A percentile compares a stretch with the other conserved stretches of the same genome.
These are phyloP conservation scores for Backusella australiensis DNA, from an alignment of 192 early-diverging fungal species.

Conservation along the genomic window DNA sequence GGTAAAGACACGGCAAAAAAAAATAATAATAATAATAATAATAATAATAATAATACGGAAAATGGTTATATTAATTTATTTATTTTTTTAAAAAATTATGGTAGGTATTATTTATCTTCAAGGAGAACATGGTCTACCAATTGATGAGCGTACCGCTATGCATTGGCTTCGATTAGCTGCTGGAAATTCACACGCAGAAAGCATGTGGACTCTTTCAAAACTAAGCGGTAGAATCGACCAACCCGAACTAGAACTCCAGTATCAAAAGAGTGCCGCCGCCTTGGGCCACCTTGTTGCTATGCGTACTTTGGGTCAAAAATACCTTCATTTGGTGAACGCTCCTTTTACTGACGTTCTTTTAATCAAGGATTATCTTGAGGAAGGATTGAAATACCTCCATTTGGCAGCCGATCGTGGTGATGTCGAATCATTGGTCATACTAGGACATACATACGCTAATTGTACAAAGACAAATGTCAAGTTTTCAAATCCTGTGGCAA, in stretches of 20 bases:
- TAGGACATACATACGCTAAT: conserved; percentile 20
- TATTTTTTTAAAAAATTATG: background rate
- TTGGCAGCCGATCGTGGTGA: conserved; percentile 21
- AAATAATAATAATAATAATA: too few relatives aligned
- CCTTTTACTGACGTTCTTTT: background rate
- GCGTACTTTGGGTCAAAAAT: conserved; percentile 11
- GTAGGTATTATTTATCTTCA: conserved; percentile 8
- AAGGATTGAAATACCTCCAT: conserved; percentile 3
- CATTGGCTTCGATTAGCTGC: conserved; percentile 24
- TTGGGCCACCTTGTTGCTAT: conserved; percentile 22
- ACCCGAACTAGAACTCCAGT: conserved; percentile 6
- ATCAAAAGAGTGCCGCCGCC: conserved; percentile 5
- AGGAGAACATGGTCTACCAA: conserved; percentile 3
- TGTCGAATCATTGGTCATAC: conserved; percentile 20
- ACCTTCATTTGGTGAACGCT: background rate
- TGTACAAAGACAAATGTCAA: conserved; percentile 11
- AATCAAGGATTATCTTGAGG: conserved; percentile 5
- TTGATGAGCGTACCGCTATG: conserved; percentile 17
- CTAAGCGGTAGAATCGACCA: background rate
- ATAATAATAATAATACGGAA: too few relatives aligned
- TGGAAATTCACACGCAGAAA: conserved; percentile 4
- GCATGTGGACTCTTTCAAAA: conserved; percentile 2
- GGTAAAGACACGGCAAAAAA: background rate
- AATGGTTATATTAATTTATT: background rate
- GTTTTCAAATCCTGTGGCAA: background rate